These are phyloP conservation scores for Eimeria praecox DNA, from an alignment of 169 alveolate species.

Conservation along the genomic window DNA sequence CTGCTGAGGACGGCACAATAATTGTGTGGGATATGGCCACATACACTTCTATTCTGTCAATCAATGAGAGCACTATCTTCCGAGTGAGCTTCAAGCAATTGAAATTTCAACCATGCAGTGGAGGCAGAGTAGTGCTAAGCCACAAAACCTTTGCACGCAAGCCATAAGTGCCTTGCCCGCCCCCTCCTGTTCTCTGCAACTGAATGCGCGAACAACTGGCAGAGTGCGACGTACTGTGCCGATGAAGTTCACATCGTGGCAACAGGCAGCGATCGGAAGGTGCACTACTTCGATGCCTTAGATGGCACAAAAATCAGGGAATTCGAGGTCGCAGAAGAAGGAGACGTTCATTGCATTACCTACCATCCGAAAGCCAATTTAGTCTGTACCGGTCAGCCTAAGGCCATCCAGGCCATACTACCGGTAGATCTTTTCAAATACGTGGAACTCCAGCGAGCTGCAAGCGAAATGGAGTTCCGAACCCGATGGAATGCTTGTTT, in stretches of 20 bases:
- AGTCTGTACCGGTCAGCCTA: slow-evolving; percentile 69
- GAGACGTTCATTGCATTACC: slow-evolving; percentile 93
- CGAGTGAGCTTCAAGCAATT: slow-evolving; percentile 53
- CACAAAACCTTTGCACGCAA: neutral
- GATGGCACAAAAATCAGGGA: slow-evolving; percentile 95
- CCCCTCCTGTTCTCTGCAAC: neutral
- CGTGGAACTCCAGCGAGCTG: neutral
- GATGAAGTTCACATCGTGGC: slow-evolving; percentile 95
- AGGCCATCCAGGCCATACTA: neutral
- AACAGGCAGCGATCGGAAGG: slow-evolving; percentile 94
- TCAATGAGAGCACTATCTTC: slow-evolving; percentile 69
- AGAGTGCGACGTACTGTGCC: slow-evolving; percentile 89
- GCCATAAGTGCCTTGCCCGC: neutral
- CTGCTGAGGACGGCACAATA: slow-evolving; percentile 96
- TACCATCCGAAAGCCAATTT: slow-evolving; percentile 84
- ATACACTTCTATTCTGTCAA: slow-evolving; percentile 80
- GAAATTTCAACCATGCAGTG: neutral
- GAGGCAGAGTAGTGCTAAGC: neutral
- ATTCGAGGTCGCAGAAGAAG: slow-evolving; percentile 93
- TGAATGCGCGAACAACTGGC: neutral
- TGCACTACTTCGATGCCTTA: slow-evolving; percentile 93
- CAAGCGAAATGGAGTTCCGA: neutral
- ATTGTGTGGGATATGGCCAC: slow-evolving; percentile 95
- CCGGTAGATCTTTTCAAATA: neutral
- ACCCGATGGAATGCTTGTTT: neutral